Base-by-base conservation (phyloP, 2,329 filamentous ascomycete genomes). In the Claviceps sorghi region DNA sequence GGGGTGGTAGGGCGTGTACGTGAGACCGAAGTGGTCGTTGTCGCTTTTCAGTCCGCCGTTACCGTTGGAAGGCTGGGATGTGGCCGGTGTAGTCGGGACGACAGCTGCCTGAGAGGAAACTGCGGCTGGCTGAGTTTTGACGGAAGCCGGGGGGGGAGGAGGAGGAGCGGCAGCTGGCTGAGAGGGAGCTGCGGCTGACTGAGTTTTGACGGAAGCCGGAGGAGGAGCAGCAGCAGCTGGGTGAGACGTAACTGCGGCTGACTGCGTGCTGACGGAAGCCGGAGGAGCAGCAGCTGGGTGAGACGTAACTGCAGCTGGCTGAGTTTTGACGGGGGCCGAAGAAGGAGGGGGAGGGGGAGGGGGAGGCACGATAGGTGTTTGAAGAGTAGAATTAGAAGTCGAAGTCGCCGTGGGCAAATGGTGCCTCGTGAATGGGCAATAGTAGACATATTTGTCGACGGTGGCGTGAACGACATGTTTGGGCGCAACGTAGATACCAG, bases 1-100 rank as follows among this genome's bases (percentile, higher is more conserved):
- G 55, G 72, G 62, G 59, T 72, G 73, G 73, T 86, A 93, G 49
- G 86, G 85, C 43, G 86, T 87, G 77, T 89, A 93, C 63, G 86
- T 86, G 64, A 91, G 84, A 67, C 79, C 85, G 75, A 80, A 87
- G 64, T 83, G 77, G 67, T 76, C 69, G 51, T 71, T 73, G 61
- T 62, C 59, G 60, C 72, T 70, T 56, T 65, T 63, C 53, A 72
- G 64, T 55, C 65, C 52, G 42, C 42, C 42, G 48, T 10, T 5
- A 26, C 26, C 26, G 26, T 3, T 26, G 5, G 26, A 3, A 26
- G 26, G 26, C 5, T 26, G 26, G n/a, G n/a, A 26, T 26, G 26
- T n/a, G n/a, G n/a, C n/a, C n/a, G n/a, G n/a, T n/a, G n/a, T n/a
- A 46, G 54, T 2, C 8, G 53, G 32, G 60, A 52, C n/a, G n/a